Percentiles rank a stretch among this genome's conserved stretches.
These are phyloP conservation scores for Ammopiptanthus mongolicus DNA, from an alignment of 306 rosid genomes.

Conservation along the genomic window DNA sequence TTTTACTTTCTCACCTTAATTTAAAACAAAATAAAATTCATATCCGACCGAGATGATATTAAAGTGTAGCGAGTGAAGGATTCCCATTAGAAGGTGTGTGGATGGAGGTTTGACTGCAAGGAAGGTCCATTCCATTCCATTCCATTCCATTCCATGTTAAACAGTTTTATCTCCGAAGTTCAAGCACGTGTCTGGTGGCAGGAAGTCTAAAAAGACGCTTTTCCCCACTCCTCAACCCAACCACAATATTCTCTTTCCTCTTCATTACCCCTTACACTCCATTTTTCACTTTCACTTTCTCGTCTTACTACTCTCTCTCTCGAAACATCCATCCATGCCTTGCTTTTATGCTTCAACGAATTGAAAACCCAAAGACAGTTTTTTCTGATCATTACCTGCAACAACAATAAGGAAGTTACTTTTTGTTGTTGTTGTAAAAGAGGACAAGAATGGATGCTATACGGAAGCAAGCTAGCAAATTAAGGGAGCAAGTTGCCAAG, in stretches of 20 bases:
- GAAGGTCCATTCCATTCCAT: no score
- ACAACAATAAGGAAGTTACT: not conserved
- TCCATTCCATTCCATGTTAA: no score
- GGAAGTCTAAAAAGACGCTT: constrained; percentile 2
- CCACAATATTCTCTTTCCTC: constrained; percentile 6
- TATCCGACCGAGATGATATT: no score
- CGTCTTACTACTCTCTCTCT: not conserved
- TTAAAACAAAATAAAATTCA: no score
- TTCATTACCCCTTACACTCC: not conserved
- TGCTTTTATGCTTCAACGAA: not conserved
- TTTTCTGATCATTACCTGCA: constrained; percentile 18
- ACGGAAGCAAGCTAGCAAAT: constrained; percentile 83
- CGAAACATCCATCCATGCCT: not conserved
- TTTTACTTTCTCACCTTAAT: no score
- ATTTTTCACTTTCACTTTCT: constrained; percentile 19
- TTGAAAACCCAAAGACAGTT: not conserved
- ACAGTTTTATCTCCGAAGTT: not conserved
- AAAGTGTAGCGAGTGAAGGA: no score
- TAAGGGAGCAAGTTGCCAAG: constrained; percentile 86
- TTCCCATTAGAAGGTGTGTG: no score
- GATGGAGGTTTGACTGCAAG: no score
- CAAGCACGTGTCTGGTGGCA: constrained; percentile 24
- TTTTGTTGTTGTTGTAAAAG: not conserved
- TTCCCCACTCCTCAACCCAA: not conserved
- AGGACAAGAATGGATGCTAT: constrained; percentile 60